Conservation (phyloP, 2,329 filamentous ascomycete species). For the Exophiala sp. region DNA sequence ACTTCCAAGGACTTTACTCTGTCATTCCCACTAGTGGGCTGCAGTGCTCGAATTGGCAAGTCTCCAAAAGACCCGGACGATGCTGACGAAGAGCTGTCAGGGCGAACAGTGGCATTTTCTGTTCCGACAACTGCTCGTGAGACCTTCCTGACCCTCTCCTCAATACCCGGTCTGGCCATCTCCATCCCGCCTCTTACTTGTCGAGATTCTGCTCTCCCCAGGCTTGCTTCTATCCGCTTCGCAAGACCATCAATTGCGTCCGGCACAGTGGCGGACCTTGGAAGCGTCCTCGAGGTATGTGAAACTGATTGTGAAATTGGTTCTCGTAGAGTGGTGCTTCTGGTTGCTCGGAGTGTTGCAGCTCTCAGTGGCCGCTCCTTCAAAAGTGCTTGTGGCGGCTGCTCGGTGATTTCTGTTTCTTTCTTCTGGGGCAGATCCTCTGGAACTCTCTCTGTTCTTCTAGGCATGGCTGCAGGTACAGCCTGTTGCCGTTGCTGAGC, state of each 20-base stretch:
- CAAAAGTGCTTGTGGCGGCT: slow-evolving; percentile 23
- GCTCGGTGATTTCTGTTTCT: slow-evolving; percentile 1
- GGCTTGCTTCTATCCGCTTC: slow-evolving; percentile 4
- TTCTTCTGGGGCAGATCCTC: slow-evolving; percentile 3
- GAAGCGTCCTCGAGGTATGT: slow-evolving; percentile 17
- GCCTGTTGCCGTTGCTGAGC: slow-evolving; percentile 47
- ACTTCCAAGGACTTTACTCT: neutral
- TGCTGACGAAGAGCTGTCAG: slow-evolving; percentile 10
- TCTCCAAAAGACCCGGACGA: slow-evolving; percentile 37
- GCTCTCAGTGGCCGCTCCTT: slow-evolving; percentile 30
- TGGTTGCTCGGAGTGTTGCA: slow-evolving; percentile 24
- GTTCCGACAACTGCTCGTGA: neutral
- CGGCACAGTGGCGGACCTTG: slow-evolving; percentile 22
- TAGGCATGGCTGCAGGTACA: slow-evolving; percentile 25
- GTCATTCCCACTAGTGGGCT: slow-evolving; percentile 16
- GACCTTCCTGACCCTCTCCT: neutral
- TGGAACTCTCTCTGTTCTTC: slow-evolving; percentile 4
- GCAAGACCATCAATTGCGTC: slow-evolving; percentile 13
- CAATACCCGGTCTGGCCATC: neutral
- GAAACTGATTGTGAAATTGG: neutral
- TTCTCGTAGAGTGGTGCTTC: slow-evolving; percentile 15
- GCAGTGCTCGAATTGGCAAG: slow-evolving; percentile 35
- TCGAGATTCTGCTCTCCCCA: neutral
- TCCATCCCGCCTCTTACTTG: slow-evolving; percentile 1
- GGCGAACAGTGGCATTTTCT: slow-evolving; percentile 6